phyloP scores from a whole-genome alignment of 345 rosid genomes.

The Syzygium grande region DNA sequence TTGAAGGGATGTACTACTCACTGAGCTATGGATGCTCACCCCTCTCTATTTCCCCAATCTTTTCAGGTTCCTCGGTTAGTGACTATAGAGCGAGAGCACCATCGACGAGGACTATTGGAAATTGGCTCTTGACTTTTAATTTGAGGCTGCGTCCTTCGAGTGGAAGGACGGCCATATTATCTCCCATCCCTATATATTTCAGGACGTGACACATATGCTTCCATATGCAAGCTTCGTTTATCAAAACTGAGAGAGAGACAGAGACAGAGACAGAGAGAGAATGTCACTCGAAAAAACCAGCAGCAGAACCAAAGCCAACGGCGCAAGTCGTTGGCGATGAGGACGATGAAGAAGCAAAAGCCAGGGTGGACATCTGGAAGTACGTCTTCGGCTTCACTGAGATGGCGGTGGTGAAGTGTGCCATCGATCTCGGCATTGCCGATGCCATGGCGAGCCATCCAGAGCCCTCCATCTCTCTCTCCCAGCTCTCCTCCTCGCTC shows the following conservation, averaged over 20 bases:
- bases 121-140: too few species aligned
- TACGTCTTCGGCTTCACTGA: constrained; percentile 43
- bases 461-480: constrained; percentile 29
- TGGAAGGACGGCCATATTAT: too few species aligned
- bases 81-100: too few species aligned
- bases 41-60: too few species aligned
- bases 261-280: background rate
- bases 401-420: constrained; percentile 64
- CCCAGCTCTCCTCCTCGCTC: constrained; percentile 39
- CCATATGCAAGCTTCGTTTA: background rate
- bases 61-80: too few species aligned
- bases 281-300: background rate
- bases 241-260: background rate
- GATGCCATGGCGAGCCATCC: constrained; percentile 46
- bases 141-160: too few species aligned
- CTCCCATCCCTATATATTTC: too few species aligned
- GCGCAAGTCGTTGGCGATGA: background rate
- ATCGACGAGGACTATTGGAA: too few species aligned
- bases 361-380: constrained; percentile 45
- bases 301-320: background rate
- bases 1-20: too few species aligned
- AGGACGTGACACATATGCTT: background rate
- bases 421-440: constrained; percentile 64
- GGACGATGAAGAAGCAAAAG: constrained; percentile 26
- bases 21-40: too few species aligned